phyloP scores from a whole-genome alignment of 371 early-diverging fungal species.

The Mortierella sp. region DNA sequence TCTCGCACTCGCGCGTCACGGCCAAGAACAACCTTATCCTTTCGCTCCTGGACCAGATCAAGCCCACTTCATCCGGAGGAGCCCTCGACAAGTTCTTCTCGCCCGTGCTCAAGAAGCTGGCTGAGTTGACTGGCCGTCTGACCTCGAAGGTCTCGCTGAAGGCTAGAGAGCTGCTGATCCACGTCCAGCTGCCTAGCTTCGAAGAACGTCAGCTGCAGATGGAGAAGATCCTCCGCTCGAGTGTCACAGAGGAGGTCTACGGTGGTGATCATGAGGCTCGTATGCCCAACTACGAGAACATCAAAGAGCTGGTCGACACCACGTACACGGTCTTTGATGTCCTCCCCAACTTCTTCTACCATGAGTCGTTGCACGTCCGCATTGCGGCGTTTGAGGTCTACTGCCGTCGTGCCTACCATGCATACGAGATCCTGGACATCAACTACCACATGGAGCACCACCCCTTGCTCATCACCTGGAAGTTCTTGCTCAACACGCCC shows the following conservation, averaged over 20 bases:
- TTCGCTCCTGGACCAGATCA: conserved; percentile 82
- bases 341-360: conserved; percentile 93
- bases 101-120: conserved; percentile 84
- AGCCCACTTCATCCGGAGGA: conserved; percentile 70
- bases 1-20: conserved; percentile 87
- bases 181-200: conserved; percentile 92
- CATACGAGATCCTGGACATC: conserved; percentile 89
- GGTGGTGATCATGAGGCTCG: conserved; percentile 80
- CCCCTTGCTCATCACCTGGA: conserved; percentile 84
- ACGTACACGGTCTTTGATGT: conserved; percentile 97
- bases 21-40: conserved; percentile 85
- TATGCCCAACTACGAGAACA: conserved; percentile 81
- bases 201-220: conserved; percentile 91
- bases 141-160: conserved; percentile 92
- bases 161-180: conserved; percentile 94
- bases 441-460: conserved; percentile 78
- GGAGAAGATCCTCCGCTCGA: conserved; percentile 82
- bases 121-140: conserved; percentile 80
- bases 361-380: conserved; percentile 80
- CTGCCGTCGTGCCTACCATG: conserved; percentile 95
- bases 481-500: conserved; percentile 72
- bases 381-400: conserved; percentile 96
- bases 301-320: conserved; percentile 91
- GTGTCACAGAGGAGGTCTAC: conserved; percentile 84
- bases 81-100: conserved; percentile 80